Base-by-base conservation (phyloP, 2,329 filamentous ascomycete species). In the Phaeosphaeriaceae sp. region DNA sequence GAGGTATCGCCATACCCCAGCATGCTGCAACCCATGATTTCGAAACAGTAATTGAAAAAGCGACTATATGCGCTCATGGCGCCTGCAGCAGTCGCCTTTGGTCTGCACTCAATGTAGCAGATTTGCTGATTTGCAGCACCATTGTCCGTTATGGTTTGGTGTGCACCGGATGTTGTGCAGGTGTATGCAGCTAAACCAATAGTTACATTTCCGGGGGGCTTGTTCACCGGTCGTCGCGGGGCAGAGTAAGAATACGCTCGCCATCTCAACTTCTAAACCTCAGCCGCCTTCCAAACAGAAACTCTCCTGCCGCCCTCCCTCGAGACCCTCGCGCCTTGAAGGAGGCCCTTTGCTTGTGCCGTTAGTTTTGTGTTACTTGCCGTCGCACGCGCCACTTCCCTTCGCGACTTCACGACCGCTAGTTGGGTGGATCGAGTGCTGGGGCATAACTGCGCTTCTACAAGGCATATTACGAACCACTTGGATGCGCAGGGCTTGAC, bases 151-250 rank as follows among this genome's bases (percentile, higher is more conserved):
- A 54, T 48, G 52, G 65, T 61, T 64, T 66, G 60, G 67, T 66
- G 62, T 49, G 52, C 66, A 63, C 54, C 58, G 58, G 51, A 61
- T 56, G 61, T 54, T 65, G 62, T 63, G 60, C 63, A 65, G 46
- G 51, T 48, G 48, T 51, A 63, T 70, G 61, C 61, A 60, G 62
- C 65, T 70, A 64, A 53, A 50, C 64, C 67, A 67, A 67, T 68
- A 63, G 63, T 58, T 61, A 63, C 64, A 62, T 63, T 53, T 56
- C 39, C 49, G 52, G 46, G 57, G 55, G 55, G 50, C 33, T 48
- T 57, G 50, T 64, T 72, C 58, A 73, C 70, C 70, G 70, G 70
- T 71, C 56, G 43, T 61, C 57, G 69, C 64, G 68, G 69, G 67
- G 68, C 56, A 58, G 51, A 50, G 58, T 70, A 54, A 65, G 61